Base-by-base conservation (phyloP, 768 basidiomycete species). In the Lactarius pseudohatsudake region DNA sequence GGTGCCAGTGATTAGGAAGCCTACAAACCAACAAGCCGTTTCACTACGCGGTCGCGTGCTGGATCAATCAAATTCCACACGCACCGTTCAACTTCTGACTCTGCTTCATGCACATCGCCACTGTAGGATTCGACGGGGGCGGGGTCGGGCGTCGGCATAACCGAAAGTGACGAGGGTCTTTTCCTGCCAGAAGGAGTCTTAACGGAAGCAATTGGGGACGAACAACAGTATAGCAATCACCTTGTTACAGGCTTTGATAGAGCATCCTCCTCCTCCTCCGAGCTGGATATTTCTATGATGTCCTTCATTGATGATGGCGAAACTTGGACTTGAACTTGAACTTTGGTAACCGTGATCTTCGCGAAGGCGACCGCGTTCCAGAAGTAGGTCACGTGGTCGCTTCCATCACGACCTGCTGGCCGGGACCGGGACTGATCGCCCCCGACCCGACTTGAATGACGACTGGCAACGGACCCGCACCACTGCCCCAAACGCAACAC, bases 401-500 rank as follows among this genome's bases (percentile, higher is more conserved):
- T 26, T 26, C 26, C 6, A 53, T 53, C 22, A 26, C 22, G 16
- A 41, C 41, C 41, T 41, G 41, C 16, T 16, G 41, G 26, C 26
- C 26, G 26, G 26, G 41, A 5, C 41, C 41, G 41, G 41, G 16
- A 2, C 16, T 7, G 41, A 16, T 40, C 2, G 41, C 11, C 47
- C 10, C 3, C 22, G 10, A 28, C 10, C 3, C 22, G 10, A 28
- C 26, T 47, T 47, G 9, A 15, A 55, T 16, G 38, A 28, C 16
- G 28, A 50, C 50, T 16, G 50, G 50, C 50, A 53, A 22, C 50
- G 22, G 16, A 38, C 41, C 64, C 26, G 2, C 40, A 20, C 64
- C 59, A 2, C 63, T 70, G 2, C 67, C 64, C 4, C 68, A 66
- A 34, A 26, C 73, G 8, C 72, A 79, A 64, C 82, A 84, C 67